Percentiles rank a stretch among this genome's conserved stretches.
These are phyloP conservation scores for Chaetothyriales sp. DNA, from an alignment of 2,329 filamentous ascomycete genomes.

Conservation along the genomic window DNA sequence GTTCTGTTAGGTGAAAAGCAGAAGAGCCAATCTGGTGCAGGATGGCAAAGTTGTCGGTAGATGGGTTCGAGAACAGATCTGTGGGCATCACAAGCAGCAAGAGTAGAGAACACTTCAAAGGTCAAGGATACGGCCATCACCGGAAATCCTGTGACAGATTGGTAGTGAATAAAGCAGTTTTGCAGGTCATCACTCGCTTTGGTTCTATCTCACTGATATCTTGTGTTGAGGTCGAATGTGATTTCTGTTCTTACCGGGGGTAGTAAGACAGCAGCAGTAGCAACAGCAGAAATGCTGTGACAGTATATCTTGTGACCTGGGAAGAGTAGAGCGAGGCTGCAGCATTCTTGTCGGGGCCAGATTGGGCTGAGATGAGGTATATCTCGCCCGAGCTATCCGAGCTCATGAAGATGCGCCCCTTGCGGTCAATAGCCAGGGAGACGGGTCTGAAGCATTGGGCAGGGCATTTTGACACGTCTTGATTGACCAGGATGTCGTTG, in stretches of 20 bases:
- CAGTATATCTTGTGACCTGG: not conserved
- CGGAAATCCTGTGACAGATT: not conserved
- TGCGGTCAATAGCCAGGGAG: slow-evolving; percentile 20
- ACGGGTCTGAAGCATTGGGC: slow-evolving; percentile 22
- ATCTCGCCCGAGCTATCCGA: slow-evolving; percentile 22
- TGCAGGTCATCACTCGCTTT: not conserved
- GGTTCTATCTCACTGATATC: not conserved
- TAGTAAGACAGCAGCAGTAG: not conserved
- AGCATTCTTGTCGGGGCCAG: not conserved
- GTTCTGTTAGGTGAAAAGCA: not conserved
- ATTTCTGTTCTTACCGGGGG: not conserved
- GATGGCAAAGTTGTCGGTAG: not conserved
- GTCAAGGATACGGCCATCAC: not conserved
- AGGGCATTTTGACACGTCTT: slow-evolving; percentile 19
- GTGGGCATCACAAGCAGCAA: not conserved
- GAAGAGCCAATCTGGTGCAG: not conserved
- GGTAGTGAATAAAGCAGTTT: not conserved
- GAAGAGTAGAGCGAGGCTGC: not conserved
- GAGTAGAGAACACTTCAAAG: not conserved
- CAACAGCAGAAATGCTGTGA: not conserved
- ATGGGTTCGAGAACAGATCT: not conserved
- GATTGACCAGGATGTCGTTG: slow-evolving; percentile 20
- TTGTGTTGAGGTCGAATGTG: not conserved
- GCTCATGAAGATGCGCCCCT: slow-evolving; percentile 22
- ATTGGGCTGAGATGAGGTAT: slow-evolving; percentile 10